Percentiles rank a stretch among this genome's conserved stretches.
phyloP scores from a whole-genome alignment of 805 yeast genomes.

The Ogataea ramenticola region DNA sequence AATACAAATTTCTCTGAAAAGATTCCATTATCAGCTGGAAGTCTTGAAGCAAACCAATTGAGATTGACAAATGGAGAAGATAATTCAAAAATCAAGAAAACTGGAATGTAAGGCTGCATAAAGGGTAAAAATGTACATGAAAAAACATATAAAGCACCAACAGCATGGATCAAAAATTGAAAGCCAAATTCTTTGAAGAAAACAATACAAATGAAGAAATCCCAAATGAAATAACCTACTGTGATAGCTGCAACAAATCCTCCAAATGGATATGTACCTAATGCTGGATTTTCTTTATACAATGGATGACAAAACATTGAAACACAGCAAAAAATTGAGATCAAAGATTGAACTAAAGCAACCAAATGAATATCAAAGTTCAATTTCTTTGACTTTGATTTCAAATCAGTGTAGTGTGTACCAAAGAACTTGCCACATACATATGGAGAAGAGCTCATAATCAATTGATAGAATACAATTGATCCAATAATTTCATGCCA shows the following conservation, averaged over 20 bases:
- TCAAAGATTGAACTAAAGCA: constrained; percentile 73
- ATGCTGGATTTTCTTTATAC: constrained; percentile 41
- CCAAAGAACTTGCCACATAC: constrained; percentile 46
- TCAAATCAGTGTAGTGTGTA: constrained; percentile 41
- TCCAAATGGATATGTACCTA: constrained; percentile 69
- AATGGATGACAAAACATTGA: constrained; percentile 60
- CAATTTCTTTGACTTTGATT: constrained; percentile 37
- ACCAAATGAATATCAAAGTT: constrained; percentile 91
- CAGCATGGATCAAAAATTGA: constrained; percentile 78
- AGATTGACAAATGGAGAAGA: constrained; percentile 93
- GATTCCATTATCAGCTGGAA: constrained; percentile 51
- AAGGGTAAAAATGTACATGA: constrained; percentile 58
- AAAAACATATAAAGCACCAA: constrained; percentile 75
- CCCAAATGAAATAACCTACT: constrained; percentile 91
- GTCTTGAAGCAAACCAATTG: constrained; percentile 82
- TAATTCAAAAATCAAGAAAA: constrained; percentile 77
- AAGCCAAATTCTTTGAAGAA: constrained; percentile 66
- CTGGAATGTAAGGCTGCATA: constrained; percentile 74
- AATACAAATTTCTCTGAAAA: constrained; percentile 47
- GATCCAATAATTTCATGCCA: constrained; percentile 69
- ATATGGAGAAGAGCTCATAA: constrained; percentile 47
- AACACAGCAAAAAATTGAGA: constrained; percentile 50
- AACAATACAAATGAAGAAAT: constrained; percentile 57
- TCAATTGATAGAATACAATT: constrained; percentile 48
- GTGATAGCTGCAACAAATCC: constrained; percentile 69